Evolutionary conservation across 192 early-diverging fungal species (phyloP), one percentile per base, ranked within the genome.

Genomic region (Coemansia furcata): DNA sequence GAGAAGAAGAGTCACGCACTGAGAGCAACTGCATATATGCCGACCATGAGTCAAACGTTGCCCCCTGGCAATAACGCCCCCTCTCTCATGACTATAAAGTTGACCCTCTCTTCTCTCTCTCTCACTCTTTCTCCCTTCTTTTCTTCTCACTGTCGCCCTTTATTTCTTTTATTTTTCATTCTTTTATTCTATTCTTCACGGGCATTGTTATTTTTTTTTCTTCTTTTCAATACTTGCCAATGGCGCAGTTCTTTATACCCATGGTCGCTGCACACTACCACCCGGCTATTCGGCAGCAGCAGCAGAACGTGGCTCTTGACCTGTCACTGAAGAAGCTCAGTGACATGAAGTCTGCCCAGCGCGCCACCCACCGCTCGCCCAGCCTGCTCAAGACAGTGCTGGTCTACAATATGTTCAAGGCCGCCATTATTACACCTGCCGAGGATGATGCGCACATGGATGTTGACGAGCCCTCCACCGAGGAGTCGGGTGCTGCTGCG

Each of bases 351-450:
- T 58, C 68, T n/a, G 38, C 30, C 3, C 78, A 80, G 38, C 68
- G 73, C 39, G 10, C 66, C 5, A 68, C 72, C 5, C 65, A 80
- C 54, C 78, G 78, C 29, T 73, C 63, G 30, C 69, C 73, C 33
- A 65, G 66, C 63, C 62, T 80, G 19, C 69, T 57, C 49, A 80
- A 80, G 60, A 80, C 78, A 15, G 78, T 80, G 30, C 73, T 80
- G 15, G 78, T 80, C 37, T 76, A 82, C 68, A 82, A 82, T 52
- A 67, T 73, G 49, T 82, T 76, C 47, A 73, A 73, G 39, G 71
- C 67, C 21, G 68, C 67, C 46, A n/a, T 11, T 38, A 26, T 40
- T 12, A 35, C 49, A 17, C 29, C 39, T 1, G 60, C 29, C n/a
- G n/a, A n/a, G 2, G 17, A 30, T 17, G 46, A 35, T 15, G 33